Conservation (phyloP, 2,329 filamentous ascomycete genomes). For the Colletotrichum camelliae region DNA sequence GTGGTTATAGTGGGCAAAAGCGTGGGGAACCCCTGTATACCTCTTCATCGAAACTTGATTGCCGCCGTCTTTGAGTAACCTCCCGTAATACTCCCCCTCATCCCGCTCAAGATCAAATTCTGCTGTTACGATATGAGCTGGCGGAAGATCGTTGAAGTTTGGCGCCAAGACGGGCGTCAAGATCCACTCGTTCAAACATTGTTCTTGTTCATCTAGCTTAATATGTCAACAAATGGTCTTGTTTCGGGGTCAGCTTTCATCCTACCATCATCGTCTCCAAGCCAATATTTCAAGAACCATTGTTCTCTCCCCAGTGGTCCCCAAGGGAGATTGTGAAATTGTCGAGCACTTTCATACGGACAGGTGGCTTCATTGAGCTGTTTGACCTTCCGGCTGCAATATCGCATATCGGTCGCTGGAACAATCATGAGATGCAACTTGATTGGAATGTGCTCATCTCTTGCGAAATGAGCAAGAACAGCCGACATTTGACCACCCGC, state of each 20-base stretch:
- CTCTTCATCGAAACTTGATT: constrained; percentile 30
- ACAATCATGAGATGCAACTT: constrained; percentile 36
- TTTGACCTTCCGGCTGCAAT: constrained; percentile 26
- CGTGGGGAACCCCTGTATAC: constrained; percentile 32
- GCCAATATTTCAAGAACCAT: constrained; percentile 36
- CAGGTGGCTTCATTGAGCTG: constrained; percentile 24
- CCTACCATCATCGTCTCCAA: constrained; percentile 30
- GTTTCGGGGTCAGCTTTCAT: background rate
- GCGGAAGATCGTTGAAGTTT: constrained; percentile 29
- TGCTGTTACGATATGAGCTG: constrained; percentile 37
- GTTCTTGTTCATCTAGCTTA: background rate
- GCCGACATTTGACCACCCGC: constrained; percentile 33
- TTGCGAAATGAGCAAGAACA: constrained; percentile 37
- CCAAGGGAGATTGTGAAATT: constrained; percentile 30
- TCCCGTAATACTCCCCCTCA: constrained; percentile 33
- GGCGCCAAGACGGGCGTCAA: constrained; percentile 27
- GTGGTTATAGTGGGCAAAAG: constrained; percentile 34
- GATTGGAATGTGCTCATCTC: constrained; percentile 32
- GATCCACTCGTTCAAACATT: background rate
- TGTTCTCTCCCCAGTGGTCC: constrained; percentile 32
- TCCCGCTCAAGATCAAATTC: constrained; percentile 40
- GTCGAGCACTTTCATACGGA: constrained; percentile 29
- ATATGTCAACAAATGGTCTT: background rate
- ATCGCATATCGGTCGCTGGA: constrained; percentile 36
- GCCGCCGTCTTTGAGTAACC: constrained; percentile 26